Conservation (phyloP, 129 eudicot species). For the carrot (Daucus carota) region DH1_v3.0 NC_030386.2:39885501-39886000, state of each 20-base stretch:
- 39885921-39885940: not conserved
- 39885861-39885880: not conserved
- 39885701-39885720: constrained; percentile 8
- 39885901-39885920: not conserved
- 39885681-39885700: not conserved
- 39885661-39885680: not conserved
- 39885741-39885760: not conserved
- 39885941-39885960: not conserved
- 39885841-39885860: not conserved
- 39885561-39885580: not conserved
- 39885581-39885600: not conserved
- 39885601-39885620: not conserved
- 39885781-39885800: too few relatives aligned
- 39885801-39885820: too few relatives aligned
- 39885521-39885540: too few relatives aligned
- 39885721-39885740: not conserved
- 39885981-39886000: not conserved
- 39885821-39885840: not conserved
- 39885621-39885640: not conserved
- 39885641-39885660: constrained; percentile 9
- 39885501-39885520: too few relatives aligned
- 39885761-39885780: not conserved
- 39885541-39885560: too few relatives aligned
- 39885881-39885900: not conserved
- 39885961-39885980: not conserved